Conservation (phyloP, 176 grass and related monocot genomes). For the Echinochloa phyllopogon region DNA sequence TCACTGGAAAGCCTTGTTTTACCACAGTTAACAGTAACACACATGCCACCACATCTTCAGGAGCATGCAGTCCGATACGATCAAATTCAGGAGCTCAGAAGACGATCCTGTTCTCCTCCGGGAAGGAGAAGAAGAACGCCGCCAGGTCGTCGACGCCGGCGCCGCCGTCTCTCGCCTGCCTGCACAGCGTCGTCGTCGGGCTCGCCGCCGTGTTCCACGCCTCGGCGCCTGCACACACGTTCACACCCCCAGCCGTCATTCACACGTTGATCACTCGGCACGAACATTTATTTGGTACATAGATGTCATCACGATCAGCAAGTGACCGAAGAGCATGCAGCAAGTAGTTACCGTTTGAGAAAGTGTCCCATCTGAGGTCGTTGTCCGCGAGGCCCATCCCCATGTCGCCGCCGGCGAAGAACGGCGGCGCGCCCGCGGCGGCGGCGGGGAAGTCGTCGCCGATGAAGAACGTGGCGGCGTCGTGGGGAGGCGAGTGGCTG, state of each 20-base stretch:
- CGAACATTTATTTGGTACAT: no score
- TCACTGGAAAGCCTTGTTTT: constrained; percentile 7
- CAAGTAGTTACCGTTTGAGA: neutral
- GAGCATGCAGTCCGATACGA: neutral
- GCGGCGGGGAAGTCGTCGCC: neutral
- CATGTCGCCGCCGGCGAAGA: constrained; percentile 36
- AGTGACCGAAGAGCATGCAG: neutral
- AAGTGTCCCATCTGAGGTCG: constrained; percentile 48
- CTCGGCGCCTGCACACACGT: constrained; percentile 51
- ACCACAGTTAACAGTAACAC: neutral
- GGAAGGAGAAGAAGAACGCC: constrained; percentile 32
- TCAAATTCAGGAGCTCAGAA: constrained; percentile 39
- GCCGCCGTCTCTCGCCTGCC: constrained; percentile 76
- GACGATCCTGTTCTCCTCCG: constrained; percentile 68
- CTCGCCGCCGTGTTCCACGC: constrained; percentile 44
- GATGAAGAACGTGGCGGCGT: constrained; percentile 37
- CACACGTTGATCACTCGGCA: no score
- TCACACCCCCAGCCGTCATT: neutral
- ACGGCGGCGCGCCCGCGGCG: neutral
- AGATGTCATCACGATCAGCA: neutral
- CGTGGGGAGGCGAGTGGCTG: constrained; percentile 33
- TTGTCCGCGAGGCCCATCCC: constrained; percentile 33
- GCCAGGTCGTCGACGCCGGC: constrained; percentile 55
- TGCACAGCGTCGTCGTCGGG: constrained; percentile 57
- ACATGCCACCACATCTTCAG: neutral